Evolutionary conservation across 768 basidiomycete genomes (phyloP).

Genomic region (Cystoderma amianthinum): DNA sequence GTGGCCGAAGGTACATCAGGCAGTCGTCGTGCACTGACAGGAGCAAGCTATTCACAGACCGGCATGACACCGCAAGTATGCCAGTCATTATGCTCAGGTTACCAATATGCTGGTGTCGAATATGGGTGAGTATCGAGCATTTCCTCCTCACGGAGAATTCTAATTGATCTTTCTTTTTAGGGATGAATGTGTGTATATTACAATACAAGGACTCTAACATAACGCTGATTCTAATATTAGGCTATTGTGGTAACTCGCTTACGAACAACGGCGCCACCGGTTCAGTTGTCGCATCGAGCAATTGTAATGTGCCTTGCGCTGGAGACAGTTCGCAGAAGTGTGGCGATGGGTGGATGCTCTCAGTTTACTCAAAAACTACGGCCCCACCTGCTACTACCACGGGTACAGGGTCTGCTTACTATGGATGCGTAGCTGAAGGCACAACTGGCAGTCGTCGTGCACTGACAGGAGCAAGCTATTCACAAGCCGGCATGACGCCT

Average conservation of each 20-base stretch:
- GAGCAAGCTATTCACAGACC: conserved; percentile 21
- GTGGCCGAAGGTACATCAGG: conserved; percentile 12
- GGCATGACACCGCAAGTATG: conserved; percentile 23
- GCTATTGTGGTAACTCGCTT: conserved; percentile 18
- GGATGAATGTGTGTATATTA: conserved; percentile 8
- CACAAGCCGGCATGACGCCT: conserved; percentile 21
- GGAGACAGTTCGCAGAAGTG: conserved; percentile 18
- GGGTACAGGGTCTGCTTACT: conserved; percentile 6
- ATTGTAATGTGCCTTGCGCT: conserved; percentile 23
- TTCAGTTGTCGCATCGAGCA: conserved; percentile 10
- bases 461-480: conserved; percentile 18
- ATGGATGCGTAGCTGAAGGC: conserved; percentile 25
- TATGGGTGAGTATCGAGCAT: conserved; percentile 19
- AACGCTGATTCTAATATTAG: conserved; percentile 5
- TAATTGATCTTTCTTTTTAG: no score
- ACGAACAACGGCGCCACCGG: conserved; percentile 16
- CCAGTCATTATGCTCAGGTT: conserved; percentile 15
- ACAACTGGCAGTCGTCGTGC: conserved; percentile 23
- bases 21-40: conserved; percentile 13
- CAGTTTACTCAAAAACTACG: conserved; percentile 10
- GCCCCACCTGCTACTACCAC: conserved; percentile 5
- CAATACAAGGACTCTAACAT: background rate
- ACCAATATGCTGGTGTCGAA: conserved; percentile 21
- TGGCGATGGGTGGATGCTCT: conserved; percentile 11
- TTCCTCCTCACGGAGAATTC: no score